These are phyloP conservation scores for Rhizophagus prolifer DNA, from an alignment of 192 early-diverging fungal species.

Conservation along the genomic window DNA sequence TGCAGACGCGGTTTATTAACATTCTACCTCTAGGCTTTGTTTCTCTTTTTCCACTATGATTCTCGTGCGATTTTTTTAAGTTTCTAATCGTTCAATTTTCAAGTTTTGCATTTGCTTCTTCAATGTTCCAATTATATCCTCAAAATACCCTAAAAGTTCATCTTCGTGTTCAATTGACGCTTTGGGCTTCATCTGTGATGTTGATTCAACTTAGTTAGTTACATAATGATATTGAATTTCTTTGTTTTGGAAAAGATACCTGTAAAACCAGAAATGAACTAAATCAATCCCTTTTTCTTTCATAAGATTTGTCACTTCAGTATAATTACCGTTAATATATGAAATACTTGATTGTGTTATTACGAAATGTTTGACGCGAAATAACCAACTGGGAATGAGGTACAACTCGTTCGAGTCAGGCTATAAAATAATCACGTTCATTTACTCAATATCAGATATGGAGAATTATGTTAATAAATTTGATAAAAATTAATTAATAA, in stretches of 20 bases:
- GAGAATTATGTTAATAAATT: no score
- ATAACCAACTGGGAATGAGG: slow-evolving; percentile 74
- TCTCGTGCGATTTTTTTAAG: slow-evolving; percentile 81
- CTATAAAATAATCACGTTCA: slow-evolving; percentile 37
- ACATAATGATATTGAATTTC: no score
- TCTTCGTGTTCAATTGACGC: slow-evolving; percentile 90
- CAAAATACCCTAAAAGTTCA: slow-evolving; percentile 94
- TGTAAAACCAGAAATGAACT: slow-evolving; percentile 97
- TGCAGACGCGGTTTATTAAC: not conserved
- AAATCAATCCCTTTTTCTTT: slow-evolving; percentile 88
- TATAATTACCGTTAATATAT: slow-evolving; percentile 75
- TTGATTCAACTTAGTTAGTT: slow-evolving; percentile 90
- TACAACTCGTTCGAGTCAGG: slow-evolving; percentile 62
- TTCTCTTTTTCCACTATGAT: slow-evolving; percentile 90
- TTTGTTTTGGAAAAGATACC: slow-evolving; percentile 34
- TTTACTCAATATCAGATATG: no score
- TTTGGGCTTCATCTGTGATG: slow-evolving; percentile 96
- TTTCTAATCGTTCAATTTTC: slow-evolving; percentile 75
- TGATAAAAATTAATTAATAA: no score
- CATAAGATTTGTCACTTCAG: slow-evolving; percentile 81
- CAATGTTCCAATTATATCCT: slow-evolving; percentile 97
- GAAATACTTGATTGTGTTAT: slow-evolving; percentile 73
- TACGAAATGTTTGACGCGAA: slow-evolving; percentile 66
- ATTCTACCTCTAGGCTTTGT: slow-evolving; percentile 66
- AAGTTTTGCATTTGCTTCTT: slow-evolving; percentile 61